Conservation (phyloP, 331 rosid species). For the Arachis monticola region DNA sequence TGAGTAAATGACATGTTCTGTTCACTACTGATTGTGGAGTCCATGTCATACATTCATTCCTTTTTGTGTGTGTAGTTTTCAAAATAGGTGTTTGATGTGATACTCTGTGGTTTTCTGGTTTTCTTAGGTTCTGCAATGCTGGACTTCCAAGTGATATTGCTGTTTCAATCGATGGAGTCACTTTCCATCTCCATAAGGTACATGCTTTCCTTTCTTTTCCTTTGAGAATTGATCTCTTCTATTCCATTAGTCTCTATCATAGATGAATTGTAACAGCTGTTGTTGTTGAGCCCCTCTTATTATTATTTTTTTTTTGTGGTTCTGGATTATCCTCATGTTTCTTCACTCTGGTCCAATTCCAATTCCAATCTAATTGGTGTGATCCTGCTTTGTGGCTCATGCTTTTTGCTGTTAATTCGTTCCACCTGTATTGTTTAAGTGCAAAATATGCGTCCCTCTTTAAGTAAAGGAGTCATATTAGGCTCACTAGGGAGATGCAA, state of each 20-base stretch:
- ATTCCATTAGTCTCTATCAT: not conserved
- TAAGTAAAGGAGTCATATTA: constrained; percentile 13
- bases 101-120: constrained; percentile 25
- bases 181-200: constrained; percentile 92
- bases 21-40: constrained; percentile 28
- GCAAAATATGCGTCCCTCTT: not conserved
- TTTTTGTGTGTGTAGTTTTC: constrained; percentile 6
- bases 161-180: constrained; percentile 60
- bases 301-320: constrained; percentile 16
- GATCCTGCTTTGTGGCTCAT: constrained; percentile 19
- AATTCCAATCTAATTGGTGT: constrained; percentile 14
- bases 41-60: constrained; percentile 33
- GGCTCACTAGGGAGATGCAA: not conserved
- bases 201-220: not conserved
- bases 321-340: constrained; percentile 25
- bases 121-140: constrained; percentile 67
- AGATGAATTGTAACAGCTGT: not conserved
- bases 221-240: constrained; percentile 25
- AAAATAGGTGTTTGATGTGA: constrained; percentile 32
- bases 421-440: constrained; percentile 29
- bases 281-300: not conserved
- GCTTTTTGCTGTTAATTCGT: constrained; percentile 22
- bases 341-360: constrained; percentile 37
- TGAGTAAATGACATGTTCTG: constrained; percentile 28
- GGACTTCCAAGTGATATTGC: constrained; percentile 75